A percentile compares a stretch with the other conserved stretches of the same genome.
Conservation (phyloP, 1,284 basidiomycete genomes). For the Pseudomicrostroma phylloplanum region DNA sequence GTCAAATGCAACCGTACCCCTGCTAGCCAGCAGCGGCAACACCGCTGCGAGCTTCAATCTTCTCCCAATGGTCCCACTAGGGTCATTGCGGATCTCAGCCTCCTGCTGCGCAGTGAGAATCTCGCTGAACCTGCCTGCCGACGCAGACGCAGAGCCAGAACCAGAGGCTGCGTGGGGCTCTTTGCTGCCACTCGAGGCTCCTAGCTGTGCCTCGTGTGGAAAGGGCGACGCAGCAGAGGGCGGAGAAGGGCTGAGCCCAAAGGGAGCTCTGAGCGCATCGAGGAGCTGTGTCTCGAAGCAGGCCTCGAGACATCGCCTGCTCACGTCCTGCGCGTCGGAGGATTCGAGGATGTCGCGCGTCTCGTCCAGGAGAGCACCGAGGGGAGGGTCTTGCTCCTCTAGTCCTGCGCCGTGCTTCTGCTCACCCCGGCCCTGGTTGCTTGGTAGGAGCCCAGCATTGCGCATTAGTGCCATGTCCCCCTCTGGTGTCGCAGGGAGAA, state of each 20-base stretch:
- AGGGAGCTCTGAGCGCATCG: constrained; percentile 56
- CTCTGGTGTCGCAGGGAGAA: background rate
- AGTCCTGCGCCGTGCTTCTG: background rate
- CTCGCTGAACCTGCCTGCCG: constrained; percentile 1
- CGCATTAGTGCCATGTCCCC: background rate
- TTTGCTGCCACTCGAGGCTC: background rate
- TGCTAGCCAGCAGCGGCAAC: constrained; percentile 68
- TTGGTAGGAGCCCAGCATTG: background rate
- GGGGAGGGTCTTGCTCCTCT: constrained; percentile 54
- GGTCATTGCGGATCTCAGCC: constrained; percentile 18
- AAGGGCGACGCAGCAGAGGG: constrained; percentile 12
- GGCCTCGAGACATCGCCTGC: constrained; percentile 64
- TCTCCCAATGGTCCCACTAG: constrained; percentile 49
- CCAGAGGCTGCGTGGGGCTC: too few relatives aligned
- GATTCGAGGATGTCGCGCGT: constrained; percentile 64
- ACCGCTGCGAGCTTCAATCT: constrained; percentile 66
- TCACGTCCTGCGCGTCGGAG: constrained; percentile 64
- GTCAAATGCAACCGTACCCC: constrained; percentile 66
- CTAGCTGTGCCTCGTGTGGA: constrained; percentile 56
- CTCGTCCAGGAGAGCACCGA: constrained; percentile 64
- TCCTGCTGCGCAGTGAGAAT: constrained; percentile 30
- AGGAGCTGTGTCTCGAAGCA: constrained; percentile 59
- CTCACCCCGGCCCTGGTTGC: background rate
- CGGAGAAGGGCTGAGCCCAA: constrained; percentile 26
- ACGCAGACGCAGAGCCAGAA: too few relatives aligned